Evolutionary conservation across 441 rosid genomes (phyloP), one percentile per base, ranked within the genome.

Genomic region (Arabidopsis hybrid): DNA sequence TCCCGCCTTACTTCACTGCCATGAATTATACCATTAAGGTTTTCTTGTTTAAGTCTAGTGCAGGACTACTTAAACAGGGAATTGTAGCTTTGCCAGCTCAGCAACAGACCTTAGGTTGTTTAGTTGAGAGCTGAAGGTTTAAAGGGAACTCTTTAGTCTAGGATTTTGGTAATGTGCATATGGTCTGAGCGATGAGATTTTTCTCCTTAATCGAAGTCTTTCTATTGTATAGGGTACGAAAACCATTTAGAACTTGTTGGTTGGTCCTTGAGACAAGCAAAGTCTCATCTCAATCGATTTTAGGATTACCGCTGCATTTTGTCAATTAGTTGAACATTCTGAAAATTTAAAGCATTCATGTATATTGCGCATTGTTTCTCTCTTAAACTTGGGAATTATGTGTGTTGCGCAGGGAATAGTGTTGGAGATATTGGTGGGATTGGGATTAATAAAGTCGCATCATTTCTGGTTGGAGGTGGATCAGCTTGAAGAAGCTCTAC

Each of bases 381-480:
- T 49, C 21, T 40, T 50, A 18, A 18, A 18, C 9, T 40, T 49
- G 11, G 36, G 67, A 34, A 34, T 0, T 29, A 3, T 35, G 45
- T 70, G 60, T 62, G 6, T 14, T 68, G 16, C 72, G 83, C 89
- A 95, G 98, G 98, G 97, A 11, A 68, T 92, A 46, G 82, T 86
- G 61, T 89, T 95, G 29, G 86, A 89, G 10, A 79, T 88, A 78
- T 84, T 93, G 18, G 97, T 77, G 32, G 79, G 82, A 0, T 2
- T 81, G 17, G 96, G 99, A 51, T 2, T 91, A 40, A 81, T 91
- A 62, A 72, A 77, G 73, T 80, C 98, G 4, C 86, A 87, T 76
- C 97, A 95, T 78, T 88, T 85, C 81, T 90, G 99, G 99, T 74
- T 95, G 77, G 91, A 91, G 53, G 97, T 87, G 72, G 98, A 92